Base-by-base conservation (phyloP, 2,329 filamentous ascomycete genomes). In the Thielaviopsis populi region DNA sequence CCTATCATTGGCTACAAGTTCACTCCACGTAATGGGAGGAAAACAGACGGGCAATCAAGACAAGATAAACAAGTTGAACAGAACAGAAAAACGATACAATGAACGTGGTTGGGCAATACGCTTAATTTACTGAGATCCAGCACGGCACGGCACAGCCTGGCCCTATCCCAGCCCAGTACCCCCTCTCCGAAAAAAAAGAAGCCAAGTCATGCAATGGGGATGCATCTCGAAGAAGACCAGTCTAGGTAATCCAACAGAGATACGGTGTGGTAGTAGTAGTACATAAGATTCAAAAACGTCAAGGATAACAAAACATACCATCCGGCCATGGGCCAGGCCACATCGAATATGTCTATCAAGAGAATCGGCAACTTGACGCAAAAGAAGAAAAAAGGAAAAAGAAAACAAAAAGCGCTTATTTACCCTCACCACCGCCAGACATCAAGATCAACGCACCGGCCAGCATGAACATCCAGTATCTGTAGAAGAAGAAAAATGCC, bases 381-480 rank as follows among this genome's bases (percentile, higher is more conserved):
- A 24, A 50, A 56, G 50, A 63, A 63, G 37, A 59, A 43, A 48
- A 37, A 40, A 58, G 17, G 24, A 43, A 48, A 17, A 37, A 19
- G 27, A 59, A 62, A 30, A 56, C 15, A n/a, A 48, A 30, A 46
- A n/a, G 43, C 46, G 58, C 37, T 54, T 76, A 80, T 73, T 82
- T 81, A 68, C 78, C 76, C 11, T 76, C 77, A 37, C 78, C 81
- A 62, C 81, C 79, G 56, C 79, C 77, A 60, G 78, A 75, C 67
- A 84, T 69, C 6, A 82, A 71, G 68, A 87, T 71, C 59, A 86
- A 69, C 33, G 79, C 74, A 30, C 77, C 78, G 33, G 82, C 76
- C 22, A 74, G 79, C 72, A 84, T 73, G 68, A 83, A 71, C 83
- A 83, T 87, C 84, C 84, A 87, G 71, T 87, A 87, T 72, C 83